Evolutionary conservation across 2,329 filamentous ascomycete genomes (phyloP), one percentile per base, ranked within the genome.

Genomic region (Magnaporthiopsis poae): DNA sequence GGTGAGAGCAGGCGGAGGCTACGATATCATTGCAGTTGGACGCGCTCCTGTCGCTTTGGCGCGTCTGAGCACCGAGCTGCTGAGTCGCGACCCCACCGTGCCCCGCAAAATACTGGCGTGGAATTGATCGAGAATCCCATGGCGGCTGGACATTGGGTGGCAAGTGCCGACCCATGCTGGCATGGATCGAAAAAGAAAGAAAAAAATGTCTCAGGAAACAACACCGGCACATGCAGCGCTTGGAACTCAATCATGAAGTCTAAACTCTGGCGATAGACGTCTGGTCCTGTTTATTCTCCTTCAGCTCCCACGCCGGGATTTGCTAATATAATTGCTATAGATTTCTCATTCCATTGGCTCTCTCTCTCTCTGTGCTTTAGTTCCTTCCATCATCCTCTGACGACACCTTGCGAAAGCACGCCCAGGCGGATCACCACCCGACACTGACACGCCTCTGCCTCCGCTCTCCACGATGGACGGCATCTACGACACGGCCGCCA

Each of bases 401-500:
- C 60, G 61, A 64, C 33, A 60, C 29, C 59, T 29, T 35, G 59
- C 62, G 59, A 60, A 56, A 9, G 31, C 31, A 9, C 46, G 46
- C 46, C 21, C 13, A 9, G 8, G 7, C 46, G 46, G 46, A 56
- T 21, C 21, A 8, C 46, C 46, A 2, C 21, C n/a, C 5, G 9
- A 56, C 21, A 8, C 0, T 4, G 18, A 56, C 46, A 18, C n/a
- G 15, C 5, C 7, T 18, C 18, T 36, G 1, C 12, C 35, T 36
- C 46, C 46, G 39, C 39, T 21, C 8, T 11, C 8, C 46, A n/a
- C 7, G n/a, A 76, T 75, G 74, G 70, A 73, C 61, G 71, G 69
- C 67, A 29, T 76, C 65, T 35, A 67, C 68, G 71, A 73, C 66
- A 56, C 75, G 63, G 67, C 69, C 59, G 59, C 71, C 36, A 66